phyloP scores from a whole-genome alignment of 768 basidiomycete genomes.

The Favolaschia claudopus region DNA sequence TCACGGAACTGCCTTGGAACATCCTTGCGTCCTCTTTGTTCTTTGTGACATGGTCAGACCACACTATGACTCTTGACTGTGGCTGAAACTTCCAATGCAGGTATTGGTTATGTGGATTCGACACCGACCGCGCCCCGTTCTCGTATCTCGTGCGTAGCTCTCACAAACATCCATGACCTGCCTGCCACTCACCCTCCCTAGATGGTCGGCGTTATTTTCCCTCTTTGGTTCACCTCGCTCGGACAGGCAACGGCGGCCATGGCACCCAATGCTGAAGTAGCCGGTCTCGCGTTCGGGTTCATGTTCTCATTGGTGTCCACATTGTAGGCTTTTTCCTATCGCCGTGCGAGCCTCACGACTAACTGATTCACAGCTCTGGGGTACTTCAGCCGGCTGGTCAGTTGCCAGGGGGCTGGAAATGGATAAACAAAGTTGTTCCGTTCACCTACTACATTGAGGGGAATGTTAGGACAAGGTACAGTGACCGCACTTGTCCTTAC shows the following conservation, averaged over 20 bases:
- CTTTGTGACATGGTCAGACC: slow-evolving; percentile 63
- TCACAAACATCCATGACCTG: neutral
- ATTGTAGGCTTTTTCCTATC: slow-evolving; percentile 50
- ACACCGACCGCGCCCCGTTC: slow-evolving; percentile 59
- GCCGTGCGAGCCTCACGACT: neutral
- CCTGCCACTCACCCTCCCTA: neutral
- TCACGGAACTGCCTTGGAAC: slow-evolving; percentile 70
- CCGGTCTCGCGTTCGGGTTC: slow-evolving; percentile 63
- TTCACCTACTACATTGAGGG: slow-evolving; percentile 54
- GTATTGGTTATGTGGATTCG: slow-evolving; percentile 73
- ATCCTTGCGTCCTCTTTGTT: slow-evolving; percentile 62
- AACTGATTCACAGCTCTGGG: slow-evolving; percentile 55
- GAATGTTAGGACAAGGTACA: slow-evolving; percentile 57
- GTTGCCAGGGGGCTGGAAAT: slow-evolving; percentile 74
- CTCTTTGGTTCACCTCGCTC: slow-evolving; percentile 68
- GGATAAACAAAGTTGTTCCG: slow-evolving; percentile 67
- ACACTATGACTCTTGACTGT: too few species aligned
- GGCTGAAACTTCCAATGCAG: neutral
- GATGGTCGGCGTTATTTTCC: slow-evolving; percentile 60
- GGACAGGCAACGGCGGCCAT: slow-evolving; percentile 68
- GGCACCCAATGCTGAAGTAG: slow-evolving; percentile 66
- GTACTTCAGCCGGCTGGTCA: slow-evolving; percentile 73
- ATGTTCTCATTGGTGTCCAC: slow-evolving; percentile 69
- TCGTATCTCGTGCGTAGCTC: slow-evolving; percentile 49
- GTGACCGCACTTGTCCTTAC: slow-evolving; percentile 16